phyloP scores from a whole-genome alignment of 305 asterid genomes.

The Petunia hybrid region DNA sequence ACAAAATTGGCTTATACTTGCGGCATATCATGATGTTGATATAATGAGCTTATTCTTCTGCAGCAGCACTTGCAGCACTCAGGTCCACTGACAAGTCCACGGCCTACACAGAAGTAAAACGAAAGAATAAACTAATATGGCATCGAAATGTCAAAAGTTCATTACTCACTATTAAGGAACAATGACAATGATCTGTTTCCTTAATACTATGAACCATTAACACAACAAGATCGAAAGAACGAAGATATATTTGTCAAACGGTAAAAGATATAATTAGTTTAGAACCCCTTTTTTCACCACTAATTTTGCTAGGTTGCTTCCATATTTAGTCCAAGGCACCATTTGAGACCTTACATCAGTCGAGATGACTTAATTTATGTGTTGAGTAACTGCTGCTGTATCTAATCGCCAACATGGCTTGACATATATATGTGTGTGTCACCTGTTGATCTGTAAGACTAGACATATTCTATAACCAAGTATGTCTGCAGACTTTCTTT shows the following conservation, averaged over 20 bases:
- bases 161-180: not conserved
- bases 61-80: conserved; percentile 90
- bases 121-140: not conserved
- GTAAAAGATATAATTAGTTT: not conserved
- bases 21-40: conserved; percentile 28
- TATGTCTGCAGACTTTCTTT: not conserved
- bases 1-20: conserved; percentile 27
- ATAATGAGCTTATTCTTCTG: conserved; percentile 55
- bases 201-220: not conserved
- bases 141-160: not conserved
- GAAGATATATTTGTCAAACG: conserved; percentile 4
- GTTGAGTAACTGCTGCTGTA: too few species aligned
- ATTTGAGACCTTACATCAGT: too few species aligned
- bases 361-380: too few species aligned
- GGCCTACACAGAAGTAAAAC: conserved; percentile 49
- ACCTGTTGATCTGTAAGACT: not conserved
- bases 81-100: conserved; percentile 91
- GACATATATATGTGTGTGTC: not conserved
- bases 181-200: too few species aligned
- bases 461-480: not conserved
- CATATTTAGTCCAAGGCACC: not conserved
- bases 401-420: too few species aligned
- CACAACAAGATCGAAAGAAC: conserved; percentile 1
- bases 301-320: conserved; percentile 13
- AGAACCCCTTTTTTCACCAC: not conserved